Base-by-base conservation (phyloP, 208 protist genomes). In the Trypanosoma vivax region DNA sequence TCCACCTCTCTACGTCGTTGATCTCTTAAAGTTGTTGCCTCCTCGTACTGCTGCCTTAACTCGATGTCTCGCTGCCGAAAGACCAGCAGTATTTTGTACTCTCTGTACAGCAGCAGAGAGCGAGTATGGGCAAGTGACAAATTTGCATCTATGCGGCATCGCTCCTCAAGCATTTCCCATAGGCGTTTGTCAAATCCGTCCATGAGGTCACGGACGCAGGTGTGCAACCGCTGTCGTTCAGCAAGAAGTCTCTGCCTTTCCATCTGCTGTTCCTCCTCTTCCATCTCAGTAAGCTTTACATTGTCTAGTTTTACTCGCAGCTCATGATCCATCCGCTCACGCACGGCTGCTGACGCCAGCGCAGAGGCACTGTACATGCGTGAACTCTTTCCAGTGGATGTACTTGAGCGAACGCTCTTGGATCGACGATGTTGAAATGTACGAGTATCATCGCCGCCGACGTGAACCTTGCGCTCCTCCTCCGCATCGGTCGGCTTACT, bases 71-170 rank as follows among this genome's bases (percentile, higher is more conserved):
- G 73, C 13, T 89, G 77, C n/a, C 96, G 89, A 70, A 95, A 98
- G 11, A 96, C 83, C 16, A 95, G 88, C 11, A 98, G 65, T 31
- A 98, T 79, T 47, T 95, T 51, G 25, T 97, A 91, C 76, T 99
- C 97, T 55, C 93, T 65, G 54, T 95, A 96, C 3, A 98, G 74
- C 7, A 97, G 52, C 23, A 98, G 75, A 11, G 97, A 69, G 18
- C 82, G 92, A 6, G 92, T 52, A 38, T 97, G 90, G 2, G 90
- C 85, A 24, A 94, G 76, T 64, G 97, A 98, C 2, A 98, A 56
- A 63, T 98, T 95, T 2, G 76, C 82, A 49, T 97, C 95, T 18
- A 98, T 72, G 24, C 66, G 59, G 14, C 88, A 81, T 25, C 93
- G 89, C 37, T 95, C 85, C 2, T 73, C 60, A 25, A 84, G 60